These are phyloP conservation scores for Saccharomycopsis sp. DNA, from an alignment of 805 yeast genomes.

Conservation along the genomic window DNA sequence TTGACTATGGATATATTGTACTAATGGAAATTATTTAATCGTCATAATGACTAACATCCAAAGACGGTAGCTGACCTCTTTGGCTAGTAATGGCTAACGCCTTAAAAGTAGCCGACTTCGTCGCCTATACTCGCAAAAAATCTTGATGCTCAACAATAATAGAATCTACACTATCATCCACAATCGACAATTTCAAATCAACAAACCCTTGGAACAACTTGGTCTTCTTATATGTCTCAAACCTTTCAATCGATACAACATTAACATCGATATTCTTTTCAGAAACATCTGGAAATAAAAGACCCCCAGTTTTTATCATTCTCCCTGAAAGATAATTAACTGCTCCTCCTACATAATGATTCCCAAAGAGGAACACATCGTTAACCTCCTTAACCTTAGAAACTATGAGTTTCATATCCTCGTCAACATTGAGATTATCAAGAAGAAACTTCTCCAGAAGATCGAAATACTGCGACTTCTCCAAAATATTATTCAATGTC, in stretches of 20 bases:
- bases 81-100: too few relatives aligned
- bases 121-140: neutral
- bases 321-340: constrained; percentile 2
- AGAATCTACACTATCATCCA: neutral
- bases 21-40: too few relatives aligned
- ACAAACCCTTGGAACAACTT: neutral
- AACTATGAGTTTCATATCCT: neutral
- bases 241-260: neutral
- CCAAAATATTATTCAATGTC: neutral
- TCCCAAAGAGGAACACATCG: neutral
- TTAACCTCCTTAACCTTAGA: constrained; percentile 3
- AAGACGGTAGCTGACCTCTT: too few relatives aligned
- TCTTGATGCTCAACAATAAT: neutral
- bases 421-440: neutral
- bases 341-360: neutral
- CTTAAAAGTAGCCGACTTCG: neutral
- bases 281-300: neutral
- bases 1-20: too few relatives aligned
- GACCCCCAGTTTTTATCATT: constrained; percentile 6
- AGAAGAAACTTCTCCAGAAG: neutral
- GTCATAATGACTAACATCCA: too few relatives aligned
- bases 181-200: neutral
- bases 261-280: neutral
- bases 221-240: neutral
- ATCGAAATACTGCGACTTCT: neutral